A percentile compares a stretch with the other conserved stretches of the same genome.
phyloP scores from a whole-genome alignment of 371 early-diverging fungal genomes.

The Mucor irregularis region DNA sequence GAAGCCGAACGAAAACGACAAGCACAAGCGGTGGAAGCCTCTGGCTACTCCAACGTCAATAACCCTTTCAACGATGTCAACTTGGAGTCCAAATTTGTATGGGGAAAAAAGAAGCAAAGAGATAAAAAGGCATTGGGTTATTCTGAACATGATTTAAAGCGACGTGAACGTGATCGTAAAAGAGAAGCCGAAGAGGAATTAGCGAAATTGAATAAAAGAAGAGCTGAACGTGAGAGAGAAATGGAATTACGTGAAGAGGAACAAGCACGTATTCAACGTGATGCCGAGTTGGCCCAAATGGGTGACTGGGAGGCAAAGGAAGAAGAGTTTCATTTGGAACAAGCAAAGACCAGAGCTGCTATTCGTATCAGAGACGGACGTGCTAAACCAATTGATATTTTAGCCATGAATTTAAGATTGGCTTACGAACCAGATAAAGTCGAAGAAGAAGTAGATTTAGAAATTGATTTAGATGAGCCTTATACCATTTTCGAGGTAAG shows the following conservation, averaged over 20 bases:
- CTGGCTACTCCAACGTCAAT: slow-evolving; percentile 71
- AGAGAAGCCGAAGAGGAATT: slow-evolving; percentile 78
- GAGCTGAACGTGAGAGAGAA: slow-evolving; percentile 84
- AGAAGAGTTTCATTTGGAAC: slow-evolving; percentile 88
- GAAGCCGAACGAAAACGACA: slow-evolving; percentile 8
- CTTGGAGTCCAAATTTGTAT: slow-evolving; percentile 84
- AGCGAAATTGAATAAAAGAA: slow-evolving; percentile 75
- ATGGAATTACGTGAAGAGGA: slow-evolving; percentile 83
- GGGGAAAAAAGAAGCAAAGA: slow-evolving; percentile 68
- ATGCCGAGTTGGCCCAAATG: slow-evolving; percentile 80
- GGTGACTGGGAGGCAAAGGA: slow-evolving; percentile 96
- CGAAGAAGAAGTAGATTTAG: slow-evolving; percentile 72
- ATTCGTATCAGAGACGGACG: slow-evolving; percentile 87
- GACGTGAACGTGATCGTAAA: slow-evolving; percentile 63
- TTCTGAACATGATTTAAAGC: slow-evolving; percentile 54
- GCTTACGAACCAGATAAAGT: slow-evolving; percentile 72
- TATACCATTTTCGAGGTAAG: slow-evolving; percentile 79
- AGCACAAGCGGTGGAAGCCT: slow-evolving; percentile 28
- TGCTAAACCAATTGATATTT: slow-evolving; percentile 90
- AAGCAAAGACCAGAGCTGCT: slow-evolving; percentile 89
- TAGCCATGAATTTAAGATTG: slow-evolving; percentile 86
- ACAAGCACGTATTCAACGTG: slow-evolving; percentile 68
- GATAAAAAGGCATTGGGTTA: slow-evolving; percentile 71
- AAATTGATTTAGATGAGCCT: slow-evolving; percentile 87
- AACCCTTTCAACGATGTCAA: slow-evolving; percentile 86